phyloP scores from a whole-genome alignment of 345 rosid genomes.

The Eucalyptus brandiana region DNA sequence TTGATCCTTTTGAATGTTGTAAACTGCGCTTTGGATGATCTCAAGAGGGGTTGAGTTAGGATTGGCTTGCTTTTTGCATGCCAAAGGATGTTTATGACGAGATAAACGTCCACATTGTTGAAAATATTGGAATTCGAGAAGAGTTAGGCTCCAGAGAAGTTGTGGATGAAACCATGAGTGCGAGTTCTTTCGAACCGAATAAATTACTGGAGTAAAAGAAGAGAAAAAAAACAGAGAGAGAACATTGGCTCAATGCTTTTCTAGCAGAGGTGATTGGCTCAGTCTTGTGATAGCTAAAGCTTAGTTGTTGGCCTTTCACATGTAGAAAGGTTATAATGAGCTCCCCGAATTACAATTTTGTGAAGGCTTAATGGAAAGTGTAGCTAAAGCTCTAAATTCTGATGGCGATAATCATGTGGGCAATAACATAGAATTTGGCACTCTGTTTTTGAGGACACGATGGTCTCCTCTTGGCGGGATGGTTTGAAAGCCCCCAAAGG shows the following conservation, averaged over 20 bases:
- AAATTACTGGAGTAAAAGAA: constrained; percentile 2
- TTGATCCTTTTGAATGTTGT: constrained; percentile 62
- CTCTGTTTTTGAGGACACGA: background rate
- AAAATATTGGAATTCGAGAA: constrained; percentile 38
- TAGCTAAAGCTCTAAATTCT: constrained; percentile 1
- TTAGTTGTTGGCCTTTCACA: constrained; percentile 40
- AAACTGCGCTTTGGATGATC: constrained; percentile 48
- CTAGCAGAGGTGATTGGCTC: constrained; percentile 25
- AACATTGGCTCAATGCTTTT: constrained; percentile 34
- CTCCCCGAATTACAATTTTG: constrained; percentile 33
- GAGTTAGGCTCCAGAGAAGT: constrained; percentile 27
- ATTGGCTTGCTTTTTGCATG: constrained; percentile 39
- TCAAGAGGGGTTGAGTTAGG: constrained; percentile 40
- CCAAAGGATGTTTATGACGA: constrained; percentile 15
- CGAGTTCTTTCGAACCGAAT: constrained; percentile 24
- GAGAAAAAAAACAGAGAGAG: background rate
- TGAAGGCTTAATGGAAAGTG: constrained; percentile 16
- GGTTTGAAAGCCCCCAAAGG: constrained; percentile 10
- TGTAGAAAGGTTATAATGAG: constrained; percentile 27
- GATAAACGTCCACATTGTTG: constrained; percentile 31
- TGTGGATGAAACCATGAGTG: constrained; percentile 8
- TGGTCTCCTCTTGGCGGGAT: background rate
- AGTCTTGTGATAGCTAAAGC: constrained; percentile 42
- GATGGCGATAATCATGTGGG: background rate
- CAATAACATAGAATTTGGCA: background rate